Conservation (phyloP, 768 basidiomycete genomes). For the Amanita pseudoporphyria region DNA sequence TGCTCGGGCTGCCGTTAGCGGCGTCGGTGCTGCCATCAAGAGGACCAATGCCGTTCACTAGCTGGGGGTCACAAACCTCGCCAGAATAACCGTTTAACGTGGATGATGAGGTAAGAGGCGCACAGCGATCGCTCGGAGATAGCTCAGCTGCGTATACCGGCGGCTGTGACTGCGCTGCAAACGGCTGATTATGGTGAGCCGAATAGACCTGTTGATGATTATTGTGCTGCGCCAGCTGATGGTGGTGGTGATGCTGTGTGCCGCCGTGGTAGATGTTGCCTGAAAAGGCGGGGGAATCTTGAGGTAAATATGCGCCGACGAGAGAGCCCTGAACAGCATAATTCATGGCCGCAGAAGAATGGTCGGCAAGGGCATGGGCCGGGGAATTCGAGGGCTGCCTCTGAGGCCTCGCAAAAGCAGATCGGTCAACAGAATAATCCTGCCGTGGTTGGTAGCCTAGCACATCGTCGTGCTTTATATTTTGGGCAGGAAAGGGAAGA, state of each 20-base stretch:
- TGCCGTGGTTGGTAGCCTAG: constrained; percentile 1
- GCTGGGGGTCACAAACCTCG: constrained; percentile 3
- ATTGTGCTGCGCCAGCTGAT: constrained; percentile 12
- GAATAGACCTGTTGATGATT: constrained; percentile 10
- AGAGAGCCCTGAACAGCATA: constrained; percentile 10
- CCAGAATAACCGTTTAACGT: neutral
- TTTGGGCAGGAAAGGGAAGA: constrained; percentile 5
- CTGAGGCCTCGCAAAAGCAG: constrained; percentile 6
- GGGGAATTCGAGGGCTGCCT: neutral
- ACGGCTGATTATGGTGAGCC: constrained; percentile 1
- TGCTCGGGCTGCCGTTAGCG: constrained; percentile 1
- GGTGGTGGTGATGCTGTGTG: constrained; percentile 8
- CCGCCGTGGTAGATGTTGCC: constrained; percentile 4
- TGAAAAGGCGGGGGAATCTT: constrained; percentile 9
- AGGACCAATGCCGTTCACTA: constrained; percentile 4
- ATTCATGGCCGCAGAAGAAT: neutral
- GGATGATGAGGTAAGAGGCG: constrained; percentile 4
- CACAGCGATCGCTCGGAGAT: constrained; percentile 3
- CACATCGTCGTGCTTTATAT: constrained; percentile 8
- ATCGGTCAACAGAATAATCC: constrained; percentile 1
- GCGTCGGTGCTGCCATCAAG: neutral
- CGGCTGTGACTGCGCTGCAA: constrained; percentile 1
- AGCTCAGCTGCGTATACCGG: neutral
- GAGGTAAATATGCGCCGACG: constrained; percentile 10
- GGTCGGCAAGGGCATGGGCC: neutral